Evolutionary conservation across 106 monocot genomes (phyloP), one percentile per base, ranked within the genome.

Genomic region (Dioscorea dumetorum): DNA sequence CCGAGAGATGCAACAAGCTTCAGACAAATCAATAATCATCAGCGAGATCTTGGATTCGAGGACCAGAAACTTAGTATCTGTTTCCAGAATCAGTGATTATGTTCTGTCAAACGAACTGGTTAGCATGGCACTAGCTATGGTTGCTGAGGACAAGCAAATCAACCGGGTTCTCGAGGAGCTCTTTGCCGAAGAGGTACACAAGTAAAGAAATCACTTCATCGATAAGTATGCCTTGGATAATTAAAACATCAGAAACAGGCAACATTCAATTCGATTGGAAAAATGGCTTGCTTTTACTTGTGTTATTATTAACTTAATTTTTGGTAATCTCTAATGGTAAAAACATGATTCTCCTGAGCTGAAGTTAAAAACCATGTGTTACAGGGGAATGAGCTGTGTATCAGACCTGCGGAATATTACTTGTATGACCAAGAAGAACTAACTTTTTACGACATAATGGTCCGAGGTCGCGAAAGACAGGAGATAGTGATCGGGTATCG

Each of bases 51-150:
- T 94, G 53, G 94, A 94, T 79, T 94, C 94, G 6, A 87, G 90
- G 60, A 94, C 94, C 10, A 82, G 94, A 72, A 94, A 94, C 61
- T 87, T 94, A 14, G 94, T 94, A 50, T 94, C 94, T n/a, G 94
- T 94, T 8, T 87, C 94, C 22, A 94, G 86, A 67, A 94, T 94
- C 63, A 94, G 94, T 68, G 94, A 94, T 70, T 94, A 94, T 71
- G 90, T 94, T 70, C 70, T 94, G 49, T 94, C 94, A 35, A 94
- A 94, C 78, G 94, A 94, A 58, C 82, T 94, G 18, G 94, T 94
- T 31, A 94, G 94, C 67, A 94, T 94, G 94, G 94, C 94, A 57
- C 58, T 94, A 61, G 94, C 94, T 65, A 94, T 94, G 94, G 94
- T 94, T 49, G 94, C 94, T 34, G 94, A 94, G 67, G 94, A 94